Conservation (phyloP, 1,284 basidiomycete genomes). For the Sporisorium scitamineum region DNA sequence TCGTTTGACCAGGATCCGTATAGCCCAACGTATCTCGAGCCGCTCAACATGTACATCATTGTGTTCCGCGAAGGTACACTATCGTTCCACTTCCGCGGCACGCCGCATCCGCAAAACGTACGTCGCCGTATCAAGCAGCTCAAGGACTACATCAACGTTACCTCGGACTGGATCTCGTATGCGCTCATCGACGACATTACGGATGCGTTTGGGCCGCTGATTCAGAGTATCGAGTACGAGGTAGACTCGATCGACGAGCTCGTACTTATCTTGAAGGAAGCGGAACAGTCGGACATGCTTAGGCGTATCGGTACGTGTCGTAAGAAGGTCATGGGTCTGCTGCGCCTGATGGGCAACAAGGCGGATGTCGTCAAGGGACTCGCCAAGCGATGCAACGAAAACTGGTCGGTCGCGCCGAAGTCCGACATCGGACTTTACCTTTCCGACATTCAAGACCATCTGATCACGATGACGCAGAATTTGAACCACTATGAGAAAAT, state of each 20-base stretch:
- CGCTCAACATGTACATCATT: constrained; percentile 99
- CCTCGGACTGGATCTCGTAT: constrained; percentile 99
- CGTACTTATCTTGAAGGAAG: constrained; percentile 91
- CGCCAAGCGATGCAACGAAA: constrained; percentile 96
- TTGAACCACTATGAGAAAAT: constrained; percentile 77
- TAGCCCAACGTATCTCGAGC: constrained; percentile 96
- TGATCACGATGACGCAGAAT: constrained; percentile 99
- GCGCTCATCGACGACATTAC: constrained; percentile 99
- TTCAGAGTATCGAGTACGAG: constrained; percentile 98
- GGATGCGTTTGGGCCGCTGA: constrained; percentile 97
- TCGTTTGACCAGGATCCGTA: constrained; percentile 99
- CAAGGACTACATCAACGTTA: constrained; percentile 98
- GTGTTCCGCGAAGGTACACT: constrained; percentile 97
- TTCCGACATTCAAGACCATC: constrained; percentile 88
- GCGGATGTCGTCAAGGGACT: constrained; percentile 99
- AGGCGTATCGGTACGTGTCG: constrained; percentile 93
- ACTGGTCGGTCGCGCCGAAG: constrained; percentile 98
- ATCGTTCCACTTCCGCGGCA: constrained; percentile 97
- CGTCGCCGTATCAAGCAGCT: constrained; percentile 98
- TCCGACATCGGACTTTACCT: constrained; percentile 96
- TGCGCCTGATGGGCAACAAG: constrained; percentile 97
- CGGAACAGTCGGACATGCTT: constrained; percentile 84
- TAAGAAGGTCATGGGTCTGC: constrained; percentile 98
- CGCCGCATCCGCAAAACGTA: constrained; percentile 97
- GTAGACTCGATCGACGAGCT: constrained; percentile 99